Base-by-base conservation (phyloP, 306 rosid species). In the Begonia masoniana region DNA sequence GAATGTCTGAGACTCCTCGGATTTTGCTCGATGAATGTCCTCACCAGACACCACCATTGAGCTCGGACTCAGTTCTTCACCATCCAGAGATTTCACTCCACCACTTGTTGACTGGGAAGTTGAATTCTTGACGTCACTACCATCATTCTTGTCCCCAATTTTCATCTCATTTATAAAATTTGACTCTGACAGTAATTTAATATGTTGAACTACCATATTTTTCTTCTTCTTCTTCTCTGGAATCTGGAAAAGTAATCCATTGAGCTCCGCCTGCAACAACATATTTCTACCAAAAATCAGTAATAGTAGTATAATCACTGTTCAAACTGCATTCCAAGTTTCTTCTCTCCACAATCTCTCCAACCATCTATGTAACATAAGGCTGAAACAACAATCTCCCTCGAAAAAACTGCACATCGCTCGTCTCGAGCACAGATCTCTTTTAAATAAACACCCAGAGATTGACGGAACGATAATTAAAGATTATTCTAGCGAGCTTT, bases 311-410 rank as follows among this genome's bases (percentile, higher is more conserved):
- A 51, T 75, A 60, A 53, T 66, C 62, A 57, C 68, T 68, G 41
- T 61, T 59, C 69, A 70, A 71, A 59, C 72, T 59, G 60, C 66
- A 23, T 50, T 68, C 74, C 12, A 70, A 31, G 10, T 59, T 79
- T 66, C 69, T 71, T 35, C 56, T 58, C 14, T 69, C 75, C 47
- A 64, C 36, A 56, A 62, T 48, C 51, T 69, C 54, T 62, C 68
- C 35, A 75, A 4, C 69, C 76, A 73, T 43, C 69, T 62, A 66
- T 76, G 83, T 10, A 85, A 51, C 55, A 56, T 76, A 85, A 7
- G 85, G 82, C 79, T 76, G 78, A 58, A 76, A 74, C 80, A 21
- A 21, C 24, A 21, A 2, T 21, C 24, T 21, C 24, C 2, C 24
- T 21, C 24, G 24, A 6, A 5, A 85, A 79, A 70, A 78, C 83